Conservation (phyloP, 495 filamentous ascomycete species). For the Cercophora samala region DNA sequence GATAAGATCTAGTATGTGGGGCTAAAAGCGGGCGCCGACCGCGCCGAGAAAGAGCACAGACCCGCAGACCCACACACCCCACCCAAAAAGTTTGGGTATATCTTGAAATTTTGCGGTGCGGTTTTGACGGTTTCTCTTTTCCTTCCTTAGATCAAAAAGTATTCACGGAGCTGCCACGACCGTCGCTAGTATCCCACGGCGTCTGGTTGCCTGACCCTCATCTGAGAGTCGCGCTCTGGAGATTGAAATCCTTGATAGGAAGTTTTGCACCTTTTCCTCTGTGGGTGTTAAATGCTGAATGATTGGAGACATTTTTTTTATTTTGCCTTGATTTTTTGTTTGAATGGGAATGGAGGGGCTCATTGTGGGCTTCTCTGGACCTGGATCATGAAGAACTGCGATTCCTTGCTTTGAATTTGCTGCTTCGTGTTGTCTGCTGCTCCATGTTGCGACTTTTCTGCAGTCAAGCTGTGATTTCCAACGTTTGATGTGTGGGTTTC, state of each 20-base stretch:
- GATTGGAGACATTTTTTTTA: slow-evolving; percentile 38
- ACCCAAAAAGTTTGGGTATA: slow-evolving; percentile 7
- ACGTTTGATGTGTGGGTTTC: background rate
- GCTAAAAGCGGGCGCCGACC: background rate
- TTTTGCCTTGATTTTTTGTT: no score
- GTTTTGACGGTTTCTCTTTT: slow-evolving; percentile 25
- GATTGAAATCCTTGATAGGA: slow-evolving; percentile 51
- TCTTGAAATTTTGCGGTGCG: slow-evolving; percentile 5
- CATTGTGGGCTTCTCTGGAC: background rate
- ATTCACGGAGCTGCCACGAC: slow-evolving; percentile 51
- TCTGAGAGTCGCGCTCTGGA: slow-evolving; percentile 43
- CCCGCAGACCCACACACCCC: background rate
- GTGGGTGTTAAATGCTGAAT: slow-evolving; percentile 49
- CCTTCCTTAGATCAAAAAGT: slow-evolving; percentile 54
- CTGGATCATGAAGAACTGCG: background rate
- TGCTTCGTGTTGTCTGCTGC: no score
- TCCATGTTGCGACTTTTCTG: background rate
- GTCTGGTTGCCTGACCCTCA: slow-evolving; percentile 50
- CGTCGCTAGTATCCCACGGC: slow-evolving; percentile 49
- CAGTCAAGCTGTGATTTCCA: background rate
- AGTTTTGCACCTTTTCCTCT: slow-evolving; percentile 42
- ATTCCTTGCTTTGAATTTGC: background rate
- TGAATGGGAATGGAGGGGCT: background rate
- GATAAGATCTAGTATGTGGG: slow-evolving; percentile 1
- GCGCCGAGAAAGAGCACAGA: background rate